A percentile compares a stretch with the other conserved stretches of the same genome.
Conservation (phyloP, 2,329 filamentous ascomycete genomes). For the Pezicula neosporulosa region DNA sequence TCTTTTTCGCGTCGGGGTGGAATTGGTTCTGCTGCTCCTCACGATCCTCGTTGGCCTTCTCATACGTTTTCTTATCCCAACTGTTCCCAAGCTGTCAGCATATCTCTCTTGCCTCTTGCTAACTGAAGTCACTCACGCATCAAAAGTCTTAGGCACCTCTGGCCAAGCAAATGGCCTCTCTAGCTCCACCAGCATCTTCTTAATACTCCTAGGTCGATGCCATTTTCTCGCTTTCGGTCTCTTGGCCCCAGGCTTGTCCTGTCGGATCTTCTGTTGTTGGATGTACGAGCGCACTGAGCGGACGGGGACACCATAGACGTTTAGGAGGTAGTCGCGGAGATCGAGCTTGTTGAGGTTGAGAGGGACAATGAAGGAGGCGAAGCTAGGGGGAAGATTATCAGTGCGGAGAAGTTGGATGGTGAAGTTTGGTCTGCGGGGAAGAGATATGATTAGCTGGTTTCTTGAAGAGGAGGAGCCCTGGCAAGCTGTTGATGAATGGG, state of each 20-base stretch:
- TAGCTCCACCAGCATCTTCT: constrained; percentile 95
- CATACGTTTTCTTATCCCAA: constrained; percentile 61
- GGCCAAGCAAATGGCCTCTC: constrained; percentile 87
- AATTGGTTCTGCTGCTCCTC: constrained; percentile 31
- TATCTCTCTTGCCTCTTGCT: constrained; percentile 18
- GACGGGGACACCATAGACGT: constrained; percentile 76
- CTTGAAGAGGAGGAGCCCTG: not conserved
- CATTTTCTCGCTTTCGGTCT: constrained; percentile 46
- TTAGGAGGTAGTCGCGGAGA: constrained; percentile 88
- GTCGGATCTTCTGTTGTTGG: constrained; percentile 62
- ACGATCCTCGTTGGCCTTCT: constrained; percentile 46
- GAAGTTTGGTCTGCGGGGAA: constrained; percentile 67
- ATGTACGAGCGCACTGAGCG: constrained; percentile 76
- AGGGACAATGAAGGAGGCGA: constrained; percentile 87
- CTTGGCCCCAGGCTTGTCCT: constrained; percentile 38
- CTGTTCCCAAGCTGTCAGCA: constrained; percentile 27
- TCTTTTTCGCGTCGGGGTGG: constrained; percentile 24
- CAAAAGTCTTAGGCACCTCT: constrained; percentile 57
- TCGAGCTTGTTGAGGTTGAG: constrained; percentile 95
- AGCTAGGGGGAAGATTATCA: constrained; percentile 68
- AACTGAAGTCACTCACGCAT: constrained; percentile 42
- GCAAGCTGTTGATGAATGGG: not conserved
- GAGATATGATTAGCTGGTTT: not conserved
- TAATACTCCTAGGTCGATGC: constrained; percentile 70
- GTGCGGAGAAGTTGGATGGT: constrained; percentile 75